phyloP scores from a whole-genome alignment of 257 asterid species.

The Przewalskia tangutica region DNA sequence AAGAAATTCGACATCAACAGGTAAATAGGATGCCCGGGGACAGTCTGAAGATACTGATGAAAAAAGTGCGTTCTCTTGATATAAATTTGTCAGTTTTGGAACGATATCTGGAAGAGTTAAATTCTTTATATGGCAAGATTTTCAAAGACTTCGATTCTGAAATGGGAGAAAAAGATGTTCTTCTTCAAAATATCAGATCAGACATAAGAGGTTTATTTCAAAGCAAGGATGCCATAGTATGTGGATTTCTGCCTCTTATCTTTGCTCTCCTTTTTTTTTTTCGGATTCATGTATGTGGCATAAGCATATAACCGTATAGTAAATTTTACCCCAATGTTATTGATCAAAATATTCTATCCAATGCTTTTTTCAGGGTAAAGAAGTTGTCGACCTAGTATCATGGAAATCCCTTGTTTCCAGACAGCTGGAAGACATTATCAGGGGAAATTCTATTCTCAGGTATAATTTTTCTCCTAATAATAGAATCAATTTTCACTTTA shows the following conservation, averaged over 20 bases:
- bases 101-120: slow-evolving; percentile 72
- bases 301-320: background rate
- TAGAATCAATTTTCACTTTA: background rate
- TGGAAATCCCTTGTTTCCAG: slow-evolving; percentile 75
- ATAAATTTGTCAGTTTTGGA: slow-evolving; percentile 72
- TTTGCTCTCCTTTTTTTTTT: background rate
- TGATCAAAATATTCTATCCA: slow-evolving; percentile 5
- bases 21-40: slow-evolving; percentile 94
- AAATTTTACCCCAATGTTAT: background rate
- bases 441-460: slow-evolving; percentile 72
- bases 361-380: slow-evolving; percentile 50
- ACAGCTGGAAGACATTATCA: slow-evolving; percentile 52
- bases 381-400: slow-evolving; percentile 47
- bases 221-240: slow-evolving; percentile 65
- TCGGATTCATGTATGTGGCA: background rate
- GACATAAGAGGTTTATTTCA: slow-evolving; percentile 49
- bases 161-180: slow-evolving; percentile 39
- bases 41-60: slow-evolving; percentile 84
- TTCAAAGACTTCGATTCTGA: slow-evolving; percentile 58
- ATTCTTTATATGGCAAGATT: slow-evolving; percentile 55
- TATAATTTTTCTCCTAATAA: slow-evolving; percentile 6
- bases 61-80: slow-evolving; percentile 80
- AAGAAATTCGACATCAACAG: slow-evolving; percentile 62
- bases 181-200: slow-evolving; percentile 50
- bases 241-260: slow-evolving; percentile 11